Conservation (phyloP, 2,329 filamentous ascomycete genomes). For the Ceratocystiopsis brevicomis region DNA sequence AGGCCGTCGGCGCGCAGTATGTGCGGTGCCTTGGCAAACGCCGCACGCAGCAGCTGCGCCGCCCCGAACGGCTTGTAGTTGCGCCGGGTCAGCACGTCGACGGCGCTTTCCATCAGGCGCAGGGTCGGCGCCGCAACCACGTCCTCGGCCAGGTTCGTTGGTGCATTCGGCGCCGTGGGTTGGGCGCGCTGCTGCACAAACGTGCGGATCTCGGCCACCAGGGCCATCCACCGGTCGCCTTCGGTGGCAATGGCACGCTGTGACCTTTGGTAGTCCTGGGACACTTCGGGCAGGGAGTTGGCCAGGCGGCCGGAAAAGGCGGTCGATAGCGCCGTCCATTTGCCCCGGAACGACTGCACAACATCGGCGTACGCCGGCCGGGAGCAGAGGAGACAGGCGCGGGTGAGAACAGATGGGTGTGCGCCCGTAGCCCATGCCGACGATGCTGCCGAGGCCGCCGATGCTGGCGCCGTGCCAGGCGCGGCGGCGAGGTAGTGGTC, state of each 20-base stretch:
- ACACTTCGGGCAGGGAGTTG: constrained; percentile 63
- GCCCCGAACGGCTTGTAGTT: constrained; percentile 40
- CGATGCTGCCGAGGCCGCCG: too few relatives aligned
- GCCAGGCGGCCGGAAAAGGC: constrained; percentile 48
- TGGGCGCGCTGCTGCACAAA: constrained; percentile 5
- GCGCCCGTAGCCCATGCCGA: constrained; percentile 16
- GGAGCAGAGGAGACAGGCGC: constrained; percentile 27
- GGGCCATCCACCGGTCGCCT: constrained; percentile 46
- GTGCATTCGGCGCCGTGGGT: constrained; percentile 2
- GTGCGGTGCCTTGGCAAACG: constrained; percentile 21
- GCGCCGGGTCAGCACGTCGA: constrained; percentile 26
- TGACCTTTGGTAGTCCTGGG: constrained; percentile 54
- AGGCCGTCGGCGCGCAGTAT: constrained; percentile 19
- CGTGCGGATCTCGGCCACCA: constrained; percentile 28
- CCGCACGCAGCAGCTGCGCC: constrained; percentile 25
- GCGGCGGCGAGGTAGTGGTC: constrained; percentile 30
- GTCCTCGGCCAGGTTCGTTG: constrained; percentile 5
- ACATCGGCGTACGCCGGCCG: constrained; percentile 23
- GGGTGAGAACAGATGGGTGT: constrained; percentile 22
- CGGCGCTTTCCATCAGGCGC: constrained; percentile 15
- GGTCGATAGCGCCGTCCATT: constrained; percentile 45
- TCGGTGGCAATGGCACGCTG: constrained; percentile 50
- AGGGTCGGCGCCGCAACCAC: constrained; percentile 13
- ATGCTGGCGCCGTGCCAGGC: constrained; percentile 15
- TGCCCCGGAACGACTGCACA: constrained; percentile 27